A percentile compares a stretch with the other conserved stretches of the same genome.
These are phyloP conservation scores for Hydnomerulius pinastri DNA, from an alignment of 768 basidiomycete genomes.

Conservation along the genomic window DNA sequence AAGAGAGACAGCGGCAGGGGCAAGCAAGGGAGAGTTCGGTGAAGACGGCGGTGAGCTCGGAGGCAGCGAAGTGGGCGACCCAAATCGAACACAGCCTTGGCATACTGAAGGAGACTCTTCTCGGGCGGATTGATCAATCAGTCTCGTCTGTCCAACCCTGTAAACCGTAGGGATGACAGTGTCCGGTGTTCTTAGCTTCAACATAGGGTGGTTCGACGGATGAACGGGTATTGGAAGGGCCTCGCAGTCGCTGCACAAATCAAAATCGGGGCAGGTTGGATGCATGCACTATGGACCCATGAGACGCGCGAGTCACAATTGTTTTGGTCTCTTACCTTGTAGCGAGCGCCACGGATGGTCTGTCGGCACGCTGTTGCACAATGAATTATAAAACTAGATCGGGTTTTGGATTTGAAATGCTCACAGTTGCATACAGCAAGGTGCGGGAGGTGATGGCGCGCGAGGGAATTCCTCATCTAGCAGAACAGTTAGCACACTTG, in stretches of 20 bases:
- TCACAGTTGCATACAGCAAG: conserved; percentile 61
- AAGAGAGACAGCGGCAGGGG: background rate
- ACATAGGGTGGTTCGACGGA: conserved; percentile 65
- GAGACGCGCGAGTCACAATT: background rate
- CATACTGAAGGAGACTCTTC: background rate
- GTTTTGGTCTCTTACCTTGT: conserved; percentile 52
- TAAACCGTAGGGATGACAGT: conserved; percentile 49
- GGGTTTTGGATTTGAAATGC: background rate
- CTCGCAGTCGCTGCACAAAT: conserved; percentile 79
- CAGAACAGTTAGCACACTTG: background rate
- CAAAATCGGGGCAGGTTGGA: conserved; percentile 74
- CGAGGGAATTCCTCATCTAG: conserved; percentile 32
- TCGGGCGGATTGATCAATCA: background rate
- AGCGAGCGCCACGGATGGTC: conserved; percentile 63
- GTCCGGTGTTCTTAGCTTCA: conserved; percentile 67
- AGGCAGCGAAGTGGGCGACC: background rate
- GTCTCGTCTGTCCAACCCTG: conserved; percentile 23
- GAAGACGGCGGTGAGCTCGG: background rate
- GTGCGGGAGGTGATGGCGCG: conserved; percentile 38
- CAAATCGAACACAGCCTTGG: background rate
- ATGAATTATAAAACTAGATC: background rate
- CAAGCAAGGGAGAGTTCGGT: background rate
- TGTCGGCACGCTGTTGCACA: conserved; percentile 42
- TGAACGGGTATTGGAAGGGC: conserved; percentile 78
- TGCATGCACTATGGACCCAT: conserved; percentile 69